These are phyloP conservation scores for Agapanthus africanus DNA, from an alignment of 106 monocot genomes.

Conservation along the genomic window DNA sequence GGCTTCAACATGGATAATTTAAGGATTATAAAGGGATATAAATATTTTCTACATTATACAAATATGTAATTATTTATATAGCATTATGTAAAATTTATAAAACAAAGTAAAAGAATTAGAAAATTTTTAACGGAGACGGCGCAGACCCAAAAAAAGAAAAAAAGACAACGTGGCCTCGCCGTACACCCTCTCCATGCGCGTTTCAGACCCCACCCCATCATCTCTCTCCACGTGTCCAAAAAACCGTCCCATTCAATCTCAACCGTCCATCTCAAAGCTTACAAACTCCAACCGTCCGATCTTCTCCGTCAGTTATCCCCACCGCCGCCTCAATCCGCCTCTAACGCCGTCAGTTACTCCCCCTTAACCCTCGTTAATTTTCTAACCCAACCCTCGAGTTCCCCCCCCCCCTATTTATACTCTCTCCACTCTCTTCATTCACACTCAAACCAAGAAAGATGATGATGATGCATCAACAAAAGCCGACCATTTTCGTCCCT, in stretches of 20 bases:
- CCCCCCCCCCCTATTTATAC: background rate
- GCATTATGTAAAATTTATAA: too few species aligned
- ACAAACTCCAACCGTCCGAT: too few species aligned
- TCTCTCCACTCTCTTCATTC: background rate
- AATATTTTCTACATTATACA: too few species aligned
- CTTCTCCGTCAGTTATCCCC: background rate
- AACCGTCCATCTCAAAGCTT: background rate
- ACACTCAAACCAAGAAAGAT: background rate
- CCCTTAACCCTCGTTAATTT: background rate
- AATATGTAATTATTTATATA: too few species aligned
- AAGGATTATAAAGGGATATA: too few species aligned
- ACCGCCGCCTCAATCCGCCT: too few species aligned
- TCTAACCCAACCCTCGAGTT: background rate
- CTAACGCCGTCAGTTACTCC: constrained; percentile 5
- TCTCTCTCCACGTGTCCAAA: constrained; percentile 9
- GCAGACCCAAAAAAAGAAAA: too few species aligned
- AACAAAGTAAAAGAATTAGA: too few species aligned
- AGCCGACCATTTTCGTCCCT: constrained; percentile 3
- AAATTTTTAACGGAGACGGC: too few species aligned
- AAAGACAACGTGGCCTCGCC: too few species aligned
- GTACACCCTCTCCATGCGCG: too few species aligned
- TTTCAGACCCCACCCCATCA: background rate
- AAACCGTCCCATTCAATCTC: background rate
- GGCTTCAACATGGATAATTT: too few species aligned
- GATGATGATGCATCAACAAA: constrained; percentile 4